These are phyloP conservation scores for Aspergillus carlsbadensis DNA, from an alignment of 495 filamentous ascomycete species.

Conservation along the genomic window DNA sequence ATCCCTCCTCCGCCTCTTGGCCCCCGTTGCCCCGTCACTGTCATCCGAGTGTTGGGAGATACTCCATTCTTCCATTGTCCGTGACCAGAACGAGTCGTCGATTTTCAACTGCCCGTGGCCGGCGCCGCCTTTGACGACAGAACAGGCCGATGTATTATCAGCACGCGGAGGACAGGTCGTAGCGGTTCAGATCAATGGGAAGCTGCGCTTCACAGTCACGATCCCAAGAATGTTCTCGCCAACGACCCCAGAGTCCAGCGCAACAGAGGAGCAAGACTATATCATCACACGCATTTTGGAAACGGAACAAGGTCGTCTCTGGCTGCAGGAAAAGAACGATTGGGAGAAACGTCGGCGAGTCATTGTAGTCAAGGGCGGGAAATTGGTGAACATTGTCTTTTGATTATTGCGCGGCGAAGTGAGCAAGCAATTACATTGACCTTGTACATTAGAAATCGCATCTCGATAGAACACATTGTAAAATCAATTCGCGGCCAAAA, in stretches of 20 bases:
- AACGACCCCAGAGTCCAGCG: conserved; percentile 16
- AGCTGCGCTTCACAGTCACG: conserved; percentile 61
- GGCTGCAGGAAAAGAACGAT: conserved; percentile 48
- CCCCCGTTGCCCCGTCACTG: conserved; percentile 75
- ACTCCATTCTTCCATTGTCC: conserved; percentile 38
- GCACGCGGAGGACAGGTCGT: conserved; percentile 46
- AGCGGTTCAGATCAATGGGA: conserved; percentile 77
- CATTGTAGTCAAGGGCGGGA: conserved; percentile 49
- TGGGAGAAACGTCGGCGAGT: conserved; percentile 46
- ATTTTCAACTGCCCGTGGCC: conserved; percentile 59
- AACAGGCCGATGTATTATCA: conserved; percentile 49
- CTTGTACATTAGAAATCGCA: conserved; percentile 14
- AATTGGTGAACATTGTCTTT: conserved; percentile 50
- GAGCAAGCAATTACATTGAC: conserved; percentile 4
- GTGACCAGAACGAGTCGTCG: conserved; percentile 13
- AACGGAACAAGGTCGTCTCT: conserved; percentile 45
- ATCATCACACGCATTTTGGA: conserved; percentile 52
- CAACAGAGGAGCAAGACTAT: conserved; percentile 48
- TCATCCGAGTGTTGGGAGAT: conserved; percentile 77
- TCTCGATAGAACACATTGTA: neutral
- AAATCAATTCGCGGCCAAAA: neutral
- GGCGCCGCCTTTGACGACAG: conserved; percentile 32
- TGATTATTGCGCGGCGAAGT: conserved; percentile 22
- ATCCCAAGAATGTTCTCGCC: conserved; percentile 42
- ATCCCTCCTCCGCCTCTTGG: conserved; percentile 65